Base-by-base conservation (phyloP, 2,329 filamentous ascomycete species). In the Pseudocercospora crystallina region DNA sequence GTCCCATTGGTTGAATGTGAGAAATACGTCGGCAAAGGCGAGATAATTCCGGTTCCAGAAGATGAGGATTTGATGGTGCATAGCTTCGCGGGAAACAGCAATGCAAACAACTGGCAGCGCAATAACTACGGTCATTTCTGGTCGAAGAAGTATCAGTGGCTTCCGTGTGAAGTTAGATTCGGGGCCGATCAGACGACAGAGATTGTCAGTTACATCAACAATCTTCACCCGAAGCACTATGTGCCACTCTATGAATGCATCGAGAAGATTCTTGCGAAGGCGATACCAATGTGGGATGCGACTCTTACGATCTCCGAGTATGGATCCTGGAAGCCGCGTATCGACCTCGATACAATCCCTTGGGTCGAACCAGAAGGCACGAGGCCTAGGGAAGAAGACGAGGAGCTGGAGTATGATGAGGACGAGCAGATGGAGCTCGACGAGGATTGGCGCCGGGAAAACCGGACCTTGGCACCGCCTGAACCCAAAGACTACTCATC, bases 181-280 rank as follows among this genome's bases (percentile, higher is more conserved):
- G 17, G 26, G 0, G 44, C 47, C 1, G 33, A 49, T 29, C 56
- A 49, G 1, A 29, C 43, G 5, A 56, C 56, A 12, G 47, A 56
- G 31, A 61, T 67, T 30, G 54, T 49, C 4, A 65, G 62, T 51
- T 67, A 66, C 50, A 64, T 67, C 54, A 68, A 68, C 51, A 67
- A 66, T 20, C 47, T 68, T 0, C 63, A 64, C 13, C 64, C 63
- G 1, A 35, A 47, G 1, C 34, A 54, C 5, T 52, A 66, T 38
- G 37, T 53, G 29, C 40, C 42, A 2, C 36, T 65, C 11, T 67
- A 68, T 38, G 45, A 48, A 1, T 51, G 58, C 5, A 55, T 68
- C 2, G 62, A 64, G 33, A 51, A 51, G 8, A 44, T 65, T 26
- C 51, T 67, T 29, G 47, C 54, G 17, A 58, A 53, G 35, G 54